Percentiles rank a stretch among this genome's conserved stretches.
These are phyloP conservation scores for Xylariaceae sp. DNA, from an alignment of 2,329 filamentous ascomycete species.

Conservation along the genomic window DNA sequence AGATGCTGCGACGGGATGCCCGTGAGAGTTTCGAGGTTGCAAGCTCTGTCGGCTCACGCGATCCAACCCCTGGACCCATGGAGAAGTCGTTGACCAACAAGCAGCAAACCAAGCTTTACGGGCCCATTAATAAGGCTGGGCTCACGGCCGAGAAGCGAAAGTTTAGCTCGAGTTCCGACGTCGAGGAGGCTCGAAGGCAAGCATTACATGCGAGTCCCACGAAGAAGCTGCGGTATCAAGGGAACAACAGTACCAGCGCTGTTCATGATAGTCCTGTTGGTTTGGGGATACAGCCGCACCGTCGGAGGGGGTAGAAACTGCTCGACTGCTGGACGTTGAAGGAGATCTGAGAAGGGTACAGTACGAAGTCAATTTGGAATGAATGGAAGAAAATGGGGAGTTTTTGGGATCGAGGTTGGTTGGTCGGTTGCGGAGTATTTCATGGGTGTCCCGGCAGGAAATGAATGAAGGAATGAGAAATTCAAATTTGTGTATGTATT, in stretches of 20 bases:
- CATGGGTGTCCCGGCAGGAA: too few species aligned
- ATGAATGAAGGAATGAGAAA: too few species aligned
- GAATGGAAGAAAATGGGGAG: too few species aligned
- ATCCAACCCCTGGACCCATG: constrained; percentile 40
- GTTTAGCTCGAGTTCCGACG: constrained; percentile 34
- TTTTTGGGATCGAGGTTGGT: too few species aligned
- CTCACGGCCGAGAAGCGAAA: constrained; percentile 47
- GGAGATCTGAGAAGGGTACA: constrained; percentile 1
- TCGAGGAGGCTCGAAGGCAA: constrained; percentile 30
- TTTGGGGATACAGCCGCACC: constrained; percentile 46
- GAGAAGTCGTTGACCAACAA: constrained; percentile 46
- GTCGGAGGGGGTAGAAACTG: constrained; percentile 8
- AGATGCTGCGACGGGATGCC: constrained; percentile 63
- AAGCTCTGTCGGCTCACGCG: constrained; percentile 40
- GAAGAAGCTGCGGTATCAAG: constrained; percentile 48
- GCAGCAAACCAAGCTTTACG: constrained; percentile 50
- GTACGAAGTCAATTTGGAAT: too few species aligned
- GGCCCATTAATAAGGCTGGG: constrained; percentile 40
- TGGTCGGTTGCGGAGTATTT: too few species aligned
- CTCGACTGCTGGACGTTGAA: neutral
- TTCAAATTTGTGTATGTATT: too few species aligned
- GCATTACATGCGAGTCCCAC: constrained; percentile 43
- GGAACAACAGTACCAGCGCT: too few species aligned
- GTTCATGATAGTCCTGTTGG: constrained; percentile 43
- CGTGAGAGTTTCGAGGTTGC: constrained; percentile 50